Base-by-base conservation (phyloP, 2,329 filamentous ascomycete genomes). In the Botryosphaeria dothidea region DNA sequence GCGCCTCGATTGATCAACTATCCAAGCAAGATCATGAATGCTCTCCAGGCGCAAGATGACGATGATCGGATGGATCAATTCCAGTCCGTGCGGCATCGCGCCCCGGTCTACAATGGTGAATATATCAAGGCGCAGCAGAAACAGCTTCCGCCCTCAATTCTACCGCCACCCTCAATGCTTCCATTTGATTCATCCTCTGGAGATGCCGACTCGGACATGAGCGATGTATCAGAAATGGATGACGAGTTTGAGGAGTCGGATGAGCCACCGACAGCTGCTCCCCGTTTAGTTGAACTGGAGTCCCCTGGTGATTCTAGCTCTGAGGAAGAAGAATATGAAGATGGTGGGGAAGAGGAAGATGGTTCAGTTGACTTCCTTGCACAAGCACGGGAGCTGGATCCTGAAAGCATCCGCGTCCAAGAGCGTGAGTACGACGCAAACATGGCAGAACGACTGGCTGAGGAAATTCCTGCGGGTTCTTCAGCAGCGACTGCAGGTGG, bases 101-200 rank as follows among this genome's bases (percentile, higher is more conserved):
- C 17, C 13, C 61, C 61, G 1, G 19, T 63, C 9, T 27, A 43
- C 34, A 54, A 52, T 19, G 48, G 61, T 2, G 31, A 63, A 82
- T 72, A 89, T 82, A 46, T 90, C 79, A 68, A 92, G 82, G 65
- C 90, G 79, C 67, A 94, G 85, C 65, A 90, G 82, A 57, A 94
- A 80, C 58, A 94, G 83, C 54, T 83, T 6, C 78, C 79, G 0
- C 79, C 75, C 13, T 82, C 81, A 0, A 64, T 69, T 7, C 74
- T 84, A 1, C 82, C 82, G 2, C 79, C 80, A 1, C 77, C 81
- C 0, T 79, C 80, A 0, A 81, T 79, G 66, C 75, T 81, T 29
- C 75, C 77, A 0, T 74, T 78, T 52, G 75, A 78, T 46, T 77
- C 75, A 3, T 77, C 72, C 7, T 77, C 73, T 1, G 72, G 71